Base-by-base conservation (phyloP, 805 yeast species). In the Candida manassasensis region DNA sequence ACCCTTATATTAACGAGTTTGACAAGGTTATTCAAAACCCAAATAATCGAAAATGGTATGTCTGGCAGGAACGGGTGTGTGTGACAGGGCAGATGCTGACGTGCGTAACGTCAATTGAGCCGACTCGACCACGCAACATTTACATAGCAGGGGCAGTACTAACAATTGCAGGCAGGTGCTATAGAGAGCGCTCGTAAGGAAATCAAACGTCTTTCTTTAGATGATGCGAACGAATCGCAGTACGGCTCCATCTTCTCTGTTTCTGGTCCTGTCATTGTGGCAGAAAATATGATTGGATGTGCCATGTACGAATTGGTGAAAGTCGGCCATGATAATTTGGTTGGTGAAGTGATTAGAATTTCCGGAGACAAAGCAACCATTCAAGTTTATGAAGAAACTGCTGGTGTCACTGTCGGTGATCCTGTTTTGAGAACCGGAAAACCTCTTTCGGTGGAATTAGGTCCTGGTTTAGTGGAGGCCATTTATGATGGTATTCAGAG, bases 401-500 rank as follows among this genome's bases (percentile, higher is more conserved):
- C 97, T 1, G 99, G 99, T 70, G 93, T 93, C 40, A 90, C 97
- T 30, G 97, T 93, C 31, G 99, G 99, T 55, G 98, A 93, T 61
- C 99, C 99, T 3, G 99, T 93, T 36, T 70, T 86, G 54, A 82
- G 98, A 71, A 93, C 98, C 5, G 98, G 98, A 45, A 88, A 93
- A 66, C 99, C 99, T n/a, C 73, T 93, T 50, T 88, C 97, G 35
- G 99, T 93, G 36, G 99, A 93, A 69, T 73, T 93, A 59, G 99
- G 99, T 58, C 99, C 99, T 19, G 99, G 99, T 62, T 76, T 93
- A 54, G 89, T 93, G 96, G 98, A 93, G 69, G 93, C 96, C 49
- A 93, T 93, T 60, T 93, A 93, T 59, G 99, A 93, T 66, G 99
- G 99, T 74, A 93, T 93, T 63, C 99, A 93, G 71, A 87, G 99